A percentile compares a stretch with the other conserved stretches of the same genome.
These are phyloP conservation scores for Cordyceps pruinosa DNA, from an alignment of 2,329 filamentous ascomycete species.

Conservation along the genomic window DNA sequence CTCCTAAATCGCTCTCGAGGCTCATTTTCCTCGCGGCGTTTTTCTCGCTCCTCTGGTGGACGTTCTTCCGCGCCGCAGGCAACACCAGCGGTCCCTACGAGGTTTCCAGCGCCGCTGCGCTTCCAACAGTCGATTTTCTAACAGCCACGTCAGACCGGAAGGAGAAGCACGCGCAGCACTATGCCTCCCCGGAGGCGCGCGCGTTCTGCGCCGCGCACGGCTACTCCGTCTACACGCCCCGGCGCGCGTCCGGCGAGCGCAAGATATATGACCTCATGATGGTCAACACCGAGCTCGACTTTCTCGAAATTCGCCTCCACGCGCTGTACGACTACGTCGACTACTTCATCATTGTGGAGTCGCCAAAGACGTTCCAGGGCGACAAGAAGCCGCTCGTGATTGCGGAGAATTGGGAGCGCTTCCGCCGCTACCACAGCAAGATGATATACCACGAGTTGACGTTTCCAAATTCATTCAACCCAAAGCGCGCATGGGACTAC, in stretches of 20 bases:
- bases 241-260: conserved; percentile 20
- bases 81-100: not conserved
- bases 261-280: conserved; percentile 49
- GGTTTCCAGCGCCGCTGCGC: not conserved
- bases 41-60: conserved; percentile 2
- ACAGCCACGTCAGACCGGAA: conserved; percentile 3
- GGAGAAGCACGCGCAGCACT: conserved; percentile 19
- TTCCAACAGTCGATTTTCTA: conserved; percentile 10
- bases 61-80: not conserved
- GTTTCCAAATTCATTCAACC: conserved; percentile 35
- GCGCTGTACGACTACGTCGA: conserved; percentile 52
- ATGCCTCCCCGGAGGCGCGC: conserved; percentile 23
- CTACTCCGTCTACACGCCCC: conserved; percentile 24
- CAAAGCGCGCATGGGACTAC: conserved; percentile 38
- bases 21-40: not conserved
- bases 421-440: conserved; percentile 48
- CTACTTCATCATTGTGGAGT: conserved; percentile 59
- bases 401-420: conserved; percentile 43
- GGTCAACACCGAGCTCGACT: conserved; percentile 57
- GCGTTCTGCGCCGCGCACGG: conserved; percentile 27
- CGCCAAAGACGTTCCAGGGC: conserved; percentile 50
- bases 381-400: conserved; percentile 47
- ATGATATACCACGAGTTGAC: conserved; percentile 53
- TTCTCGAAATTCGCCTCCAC: conserved; percentile 57
- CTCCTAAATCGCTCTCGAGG: conserved; percentile 1